A percentile compares a stretch with the other conserved stretches of the same genome.
These are phyloP conservation scores for Didymella arachidicola DNA, from an alignment of 2,329 filamentous ascomycete species.

Conservation along the genomic window DNA sequence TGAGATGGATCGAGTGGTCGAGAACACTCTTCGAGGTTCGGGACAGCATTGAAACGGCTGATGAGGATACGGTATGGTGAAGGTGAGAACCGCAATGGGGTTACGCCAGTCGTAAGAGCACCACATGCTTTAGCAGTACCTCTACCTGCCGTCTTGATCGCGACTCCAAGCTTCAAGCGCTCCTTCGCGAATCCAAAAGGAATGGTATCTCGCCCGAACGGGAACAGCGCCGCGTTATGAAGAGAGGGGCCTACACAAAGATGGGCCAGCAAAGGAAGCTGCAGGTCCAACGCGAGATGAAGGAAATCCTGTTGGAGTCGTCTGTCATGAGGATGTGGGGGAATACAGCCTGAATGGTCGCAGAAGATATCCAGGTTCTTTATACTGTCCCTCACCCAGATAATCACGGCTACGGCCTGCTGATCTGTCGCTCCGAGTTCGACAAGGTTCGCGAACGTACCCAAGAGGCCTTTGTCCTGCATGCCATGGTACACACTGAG, in stretches of 20 bases:
- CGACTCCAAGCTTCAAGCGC: too few relatives aligned
- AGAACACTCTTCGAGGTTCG: neutral
- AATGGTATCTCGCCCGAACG: too few relatives aligned
- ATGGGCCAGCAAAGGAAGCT: neutral
- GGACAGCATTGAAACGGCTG: neutral
- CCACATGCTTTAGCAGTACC: neutral
- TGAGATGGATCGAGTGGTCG: neutral
- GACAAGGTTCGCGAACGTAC: neutral
- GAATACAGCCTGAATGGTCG: neutral
- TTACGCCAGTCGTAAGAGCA: neutral
- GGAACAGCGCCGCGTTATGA: neutral
- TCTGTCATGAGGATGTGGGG: neutral
- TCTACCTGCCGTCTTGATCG: too few relatives aligned
- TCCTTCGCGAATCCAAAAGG: too few relatives aligned
- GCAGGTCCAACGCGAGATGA: neutral
- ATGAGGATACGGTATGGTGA: neutral
- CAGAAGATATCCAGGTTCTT: neutral
- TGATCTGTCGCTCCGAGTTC: neutral
- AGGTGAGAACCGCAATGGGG: neutral
- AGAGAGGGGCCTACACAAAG: neutral
- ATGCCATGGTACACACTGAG: slow-evolving; percentile 1
- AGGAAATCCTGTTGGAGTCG: neutral
- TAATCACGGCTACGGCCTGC: neutral
- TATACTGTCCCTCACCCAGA: neutral
- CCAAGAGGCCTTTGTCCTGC: neutral